phyloP scores from a whole-genome alignment of 257 asterid species.

The Salvia hispanica region DNA sequence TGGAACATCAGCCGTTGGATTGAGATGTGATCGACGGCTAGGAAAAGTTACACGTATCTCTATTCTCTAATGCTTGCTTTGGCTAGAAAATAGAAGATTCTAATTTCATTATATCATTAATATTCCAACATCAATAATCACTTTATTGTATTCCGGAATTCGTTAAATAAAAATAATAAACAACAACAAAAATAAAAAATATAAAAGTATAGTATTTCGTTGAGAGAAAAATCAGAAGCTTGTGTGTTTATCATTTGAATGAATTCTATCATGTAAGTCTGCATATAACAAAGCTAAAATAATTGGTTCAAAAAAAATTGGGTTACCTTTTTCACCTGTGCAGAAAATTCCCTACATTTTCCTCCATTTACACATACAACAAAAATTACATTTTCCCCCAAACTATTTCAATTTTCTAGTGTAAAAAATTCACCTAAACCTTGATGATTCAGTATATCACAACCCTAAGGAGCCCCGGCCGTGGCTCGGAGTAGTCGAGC shows the following conservation, averaged over 20 bases:
- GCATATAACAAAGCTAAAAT: not conserved
- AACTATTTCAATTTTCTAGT: slow-evolving; percentile 8
- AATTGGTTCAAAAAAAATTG: slow-evolving; percentile 10
- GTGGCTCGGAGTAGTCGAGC: slow-evolving; percentile 77
- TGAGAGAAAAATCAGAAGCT: not conserved
- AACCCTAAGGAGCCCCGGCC: slow-evolving; percentile 72
- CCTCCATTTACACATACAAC: slow-evolving; percentile 55
- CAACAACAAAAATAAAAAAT: no score
- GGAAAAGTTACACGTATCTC: no score
- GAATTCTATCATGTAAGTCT: not conserved
- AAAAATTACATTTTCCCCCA: slow-evolving; percentile 7
- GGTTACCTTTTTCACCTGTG: not conserved
- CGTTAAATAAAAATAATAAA: no score
- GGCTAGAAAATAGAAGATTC: no score
- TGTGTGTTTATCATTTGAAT: not conserved
- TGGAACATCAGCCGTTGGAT: slow-evolving; percentile 34
- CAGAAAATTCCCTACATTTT: slow-evolving; percentile 30
- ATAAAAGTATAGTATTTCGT: no score
- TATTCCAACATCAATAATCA: no score
- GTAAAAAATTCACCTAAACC: slow-evolving; percentile 39
- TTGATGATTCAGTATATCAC: slow-evolving; percentile 48
- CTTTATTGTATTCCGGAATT: no score
- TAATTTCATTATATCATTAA: no score
- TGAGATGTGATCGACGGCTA: slow-evolving; percentile 33
- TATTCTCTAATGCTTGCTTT: not conserved